Conservation (phyloP, 306 rosid genomes). For the Trifolium repens region DNA sequence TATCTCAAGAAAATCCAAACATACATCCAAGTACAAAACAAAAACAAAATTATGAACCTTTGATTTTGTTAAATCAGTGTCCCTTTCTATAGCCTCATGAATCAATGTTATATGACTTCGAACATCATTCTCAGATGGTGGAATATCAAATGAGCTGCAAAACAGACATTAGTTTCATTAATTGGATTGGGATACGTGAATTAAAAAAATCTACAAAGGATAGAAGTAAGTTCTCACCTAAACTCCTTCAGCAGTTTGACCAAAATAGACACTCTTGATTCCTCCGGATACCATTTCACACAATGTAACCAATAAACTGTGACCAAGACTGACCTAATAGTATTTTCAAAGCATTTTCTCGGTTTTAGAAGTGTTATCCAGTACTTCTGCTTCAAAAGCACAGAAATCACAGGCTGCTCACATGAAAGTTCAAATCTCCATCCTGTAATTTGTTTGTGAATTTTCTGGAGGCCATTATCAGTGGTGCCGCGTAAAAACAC, state of each 20-base stretch:
- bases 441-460: conserved; percentile 54
- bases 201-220: conserved; percentile 6
- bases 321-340: conserved; percentile 52
- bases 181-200: conserved; percentile 27
- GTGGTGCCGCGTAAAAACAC: conserved; percentile 51
- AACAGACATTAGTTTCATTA: conserved; percentile 24
- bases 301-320: conserved; percentile 65
- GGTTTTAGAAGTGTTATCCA: conserved; percentile 70
- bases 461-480: conserved; percentile 49
- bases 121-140: conserved; percentile 55
- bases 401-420: conserved; percentile 56
- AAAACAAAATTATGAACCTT: conserved; percentile 46
- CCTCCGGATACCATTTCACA: conserved; percentile 59
- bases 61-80: conserved; percentile 51
- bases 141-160: conserved; percentile 56
- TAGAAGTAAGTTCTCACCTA: conserved; percentile 46
- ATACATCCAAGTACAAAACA: not conserved
- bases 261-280: conserved; percentile 47
- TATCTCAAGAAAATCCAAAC: conserved; percentile 14
- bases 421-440: conserved; percentile 64
- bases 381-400: conserved; percentile 52
- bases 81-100: conserved; percentile 53
- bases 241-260: conserved; percentile 44
- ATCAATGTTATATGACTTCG: conserved; percentile 48
- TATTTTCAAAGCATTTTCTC: conserved; percentile 50